Conservation (phyloP, 768 basidiomycete species). For the Termitomyces titanicus region DNA sequence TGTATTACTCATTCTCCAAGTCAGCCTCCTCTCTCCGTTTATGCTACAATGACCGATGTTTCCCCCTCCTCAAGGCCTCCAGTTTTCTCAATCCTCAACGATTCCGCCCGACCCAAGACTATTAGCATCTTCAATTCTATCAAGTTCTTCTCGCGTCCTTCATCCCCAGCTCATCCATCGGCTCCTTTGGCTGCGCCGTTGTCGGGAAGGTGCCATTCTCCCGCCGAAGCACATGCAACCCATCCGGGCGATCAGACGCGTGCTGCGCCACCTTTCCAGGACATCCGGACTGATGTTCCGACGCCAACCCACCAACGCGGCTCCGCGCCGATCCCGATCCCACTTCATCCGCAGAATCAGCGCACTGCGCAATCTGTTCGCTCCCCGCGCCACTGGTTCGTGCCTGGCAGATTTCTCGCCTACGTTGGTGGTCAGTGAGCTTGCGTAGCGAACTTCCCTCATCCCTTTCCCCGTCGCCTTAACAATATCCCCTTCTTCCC, state of each 20-base stretch:
- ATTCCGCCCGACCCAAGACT: conserved; percentile 26
- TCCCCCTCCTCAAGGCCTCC: conserved; percentile 36
- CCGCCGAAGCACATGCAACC: conserved; percentile 30
- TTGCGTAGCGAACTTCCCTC: conserved; percentile 1
- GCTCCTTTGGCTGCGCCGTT: conserved; percentile 25
- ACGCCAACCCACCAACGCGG: conserved; percentile 15
- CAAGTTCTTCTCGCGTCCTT: conserved; percentile 49
- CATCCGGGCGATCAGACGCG: conserved; percentile 33
- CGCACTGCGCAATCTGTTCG: conserved; percentile 22
- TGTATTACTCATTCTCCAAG: conserved; percentile 30
- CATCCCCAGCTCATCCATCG: conserved; percentile 39
- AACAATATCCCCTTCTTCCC: neutral
- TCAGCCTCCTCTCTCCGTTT: conserved; percentile 41
- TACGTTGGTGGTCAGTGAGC: conserved; percentile 31
- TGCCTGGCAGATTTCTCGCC: conserved; percentile 47
- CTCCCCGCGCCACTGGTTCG: conserved; percentile 51
- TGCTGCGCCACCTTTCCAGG: conserved; percentile 31
- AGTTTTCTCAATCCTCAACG: conserved; percentile 15
- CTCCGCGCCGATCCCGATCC: conserved; percentile 17
- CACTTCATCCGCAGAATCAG: conserved; percentile 26
- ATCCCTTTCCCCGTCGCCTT: no score
- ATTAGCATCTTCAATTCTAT: conserved; percentile 35
- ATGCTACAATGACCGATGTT: conserved; percentile 38
- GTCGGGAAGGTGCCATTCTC: conserved; percentile 23
- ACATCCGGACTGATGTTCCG: conserved; percentile 27